A percentile compares a stretch with the other conserved stretches of the same genome.
phyloP scores from a whole-genome alignment of 257 asterid species.

The Orobanche coerulescens region DNA sequence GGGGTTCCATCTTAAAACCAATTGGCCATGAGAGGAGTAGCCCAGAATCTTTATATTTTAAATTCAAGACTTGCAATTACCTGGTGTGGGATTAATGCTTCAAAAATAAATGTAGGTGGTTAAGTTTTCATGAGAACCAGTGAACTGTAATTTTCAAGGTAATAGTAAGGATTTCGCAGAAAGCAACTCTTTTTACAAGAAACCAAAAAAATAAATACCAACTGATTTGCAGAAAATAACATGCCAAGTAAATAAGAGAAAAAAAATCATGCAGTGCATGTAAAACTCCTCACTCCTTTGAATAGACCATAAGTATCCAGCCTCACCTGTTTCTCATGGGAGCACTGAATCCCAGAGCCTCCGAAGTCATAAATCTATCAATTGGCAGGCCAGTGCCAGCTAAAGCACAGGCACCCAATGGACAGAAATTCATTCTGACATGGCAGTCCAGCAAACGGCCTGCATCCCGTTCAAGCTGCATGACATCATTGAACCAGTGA shows the following conservation, averaged over 20 bases:
- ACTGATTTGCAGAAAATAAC: not conserved
- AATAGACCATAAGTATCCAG: conserved; percentile 2
- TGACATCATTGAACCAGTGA: conserved; percentile 12
- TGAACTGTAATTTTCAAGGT: not conserved
- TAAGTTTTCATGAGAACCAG: not conserved
- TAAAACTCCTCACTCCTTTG: not conserved
- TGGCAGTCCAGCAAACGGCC: conserved; percentile 78
- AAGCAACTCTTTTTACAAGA: not conserved
- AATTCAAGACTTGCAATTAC: too few relatives aligned
- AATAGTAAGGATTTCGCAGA: not conserved
- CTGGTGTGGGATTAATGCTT: too few relatives aligned
- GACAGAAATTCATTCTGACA: conserved; percentile 73
- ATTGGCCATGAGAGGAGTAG: too few relatives aligned
- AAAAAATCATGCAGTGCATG: not conserved
- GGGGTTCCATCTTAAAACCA: too few relatives aligned
- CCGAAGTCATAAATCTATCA: conserved; percentile 94
- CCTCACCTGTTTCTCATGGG: conserved; percentile 91
- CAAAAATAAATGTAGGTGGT: too few relatives aligned
- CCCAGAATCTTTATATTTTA: too few relatives aligned
- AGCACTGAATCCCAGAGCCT: conserved; percentile 81
- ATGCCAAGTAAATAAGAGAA: not conserved
- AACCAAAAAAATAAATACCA: not conserved
- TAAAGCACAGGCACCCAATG: conserved; percentile 96
- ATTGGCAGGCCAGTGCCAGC: conserved; percentile 99
- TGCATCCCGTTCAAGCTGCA: conserved; percentile 96